Base-by-base conservation (phyloP, 2,329 filamentous ascomycete species). In the Aspergillus candidus region DNA sequence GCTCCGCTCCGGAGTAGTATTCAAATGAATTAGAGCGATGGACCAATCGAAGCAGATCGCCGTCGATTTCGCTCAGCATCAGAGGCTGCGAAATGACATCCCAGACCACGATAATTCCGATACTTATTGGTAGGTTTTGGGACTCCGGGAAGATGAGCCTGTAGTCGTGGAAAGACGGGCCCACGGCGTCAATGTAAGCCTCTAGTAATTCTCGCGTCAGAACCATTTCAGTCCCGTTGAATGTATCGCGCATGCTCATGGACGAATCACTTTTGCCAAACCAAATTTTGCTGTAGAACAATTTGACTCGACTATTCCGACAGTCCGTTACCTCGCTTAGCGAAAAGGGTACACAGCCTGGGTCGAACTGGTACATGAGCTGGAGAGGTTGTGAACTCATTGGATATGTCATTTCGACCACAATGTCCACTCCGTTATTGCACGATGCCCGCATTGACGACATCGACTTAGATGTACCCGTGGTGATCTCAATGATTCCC, bases 201-300 rank as follows among this genome's bases (percentile, higher is more conserved):
- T 85, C 75, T 86, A 94, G 59, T 88, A 89, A 59, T 35, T 57
- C 35, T 4, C 38, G 30, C 5, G 48, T 51, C 11, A 57, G 40
- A 1, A 31, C 44, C 41, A 52, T 38, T 13, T 51, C 32, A 11
- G 33, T 38, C 58, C 91, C 91, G 53, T 95, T 86, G 59, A 97
- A 97, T 54, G 80, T 82, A 60, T 85, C 84, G 27, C 85, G 75
- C 13, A 85, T 82, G 56, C 94, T 36, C 6, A 34, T 82, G 41
- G 91, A 83, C 43, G 90, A 81, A 37, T 90, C 75, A 22, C 74
- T 67, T 54, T 94, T 76, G 30, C 87, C 90, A 57, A 97, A 96
- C 91, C 91, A 97, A 50, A 93, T 83, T 56, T 82, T 82, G 81
- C 91, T 96, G 76, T 97, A 97, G 65, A 97, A 97, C 67, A 93